Percentiles rank a stretch among this genome's conserved stretches.
Conservation (phyloP, 2,329 filamentous ascomycete genomes). For the Botrytis elliptica region DNA sequence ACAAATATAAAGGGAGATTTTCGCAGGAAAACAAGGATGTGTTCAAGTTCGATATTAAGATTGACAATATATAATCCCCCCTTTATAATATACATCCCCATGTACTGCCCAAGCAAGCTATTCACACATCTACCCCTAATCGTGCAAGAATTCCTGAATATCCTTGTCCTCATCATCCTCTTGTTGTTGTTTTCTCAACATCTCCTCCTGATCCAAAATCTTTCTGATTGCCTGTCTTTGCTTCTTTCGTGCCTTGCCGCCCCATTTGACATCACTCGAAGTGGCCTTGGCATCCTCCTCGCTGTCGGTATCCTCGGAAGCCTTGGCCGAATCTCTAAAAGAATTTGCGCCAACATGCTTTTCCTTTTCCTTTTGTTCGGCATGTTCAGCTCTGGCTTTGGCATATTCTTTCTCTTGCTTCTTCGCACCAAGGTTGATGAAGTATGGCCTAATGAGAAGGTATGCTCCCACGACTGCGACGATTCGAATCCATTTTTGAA, state of each 20-base stretch:
- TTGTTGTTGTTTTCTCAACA: constrained; percentile 51
- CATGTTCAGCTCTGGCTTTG: constrained; percentile 43
- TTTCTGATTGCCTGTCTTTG: constrained; percentile 67
- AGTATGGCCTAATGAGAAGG: constrained; percentile 69
- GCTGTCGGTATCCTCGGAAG: constrained; percentile 53
- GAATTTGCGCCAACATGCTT: constrained; percentile 58
- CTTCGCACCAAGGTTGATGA: constrained; percentile 65
- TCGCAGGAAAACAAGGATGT: background rate
- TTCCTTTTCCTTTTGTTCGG: constrained; percentile 31
- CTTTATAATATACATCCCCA: background rate
- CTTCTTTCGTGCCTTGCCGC: constrained; percentile 66
- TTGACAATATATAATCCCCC: constrained; percentile 20
- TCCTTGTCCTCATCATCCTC: constrained; percentile 72
- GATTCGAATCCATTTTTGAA: constrained; percentile 64
- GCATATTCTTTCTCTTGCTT: constrained; percentile 64
- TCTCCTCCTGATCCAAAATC: constrained; percentile 61
- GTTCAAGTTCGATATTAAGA: constrained; percentile 2
- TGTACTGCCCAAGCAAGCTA: background rate
- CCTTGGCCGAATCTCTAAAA: constrained; percentile 52
- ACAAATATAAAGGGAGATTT: background rate
- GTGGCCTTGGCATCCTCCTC: constrained; percentile 44
- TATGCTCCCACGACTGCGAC: constrained; percentile 72
- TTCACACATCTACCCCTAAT: constrained; percentile 40
- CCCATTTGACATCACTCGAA: constrained; percentile 53
- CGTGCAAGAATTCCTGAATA: constrained; percentile 68